Evolutionary conservation across 2,329 filamentous ascomycete genomes (phyloP), one percentile per base, ranked within the genome.

Genomic region (Aspergillus fischeri): DNA sequence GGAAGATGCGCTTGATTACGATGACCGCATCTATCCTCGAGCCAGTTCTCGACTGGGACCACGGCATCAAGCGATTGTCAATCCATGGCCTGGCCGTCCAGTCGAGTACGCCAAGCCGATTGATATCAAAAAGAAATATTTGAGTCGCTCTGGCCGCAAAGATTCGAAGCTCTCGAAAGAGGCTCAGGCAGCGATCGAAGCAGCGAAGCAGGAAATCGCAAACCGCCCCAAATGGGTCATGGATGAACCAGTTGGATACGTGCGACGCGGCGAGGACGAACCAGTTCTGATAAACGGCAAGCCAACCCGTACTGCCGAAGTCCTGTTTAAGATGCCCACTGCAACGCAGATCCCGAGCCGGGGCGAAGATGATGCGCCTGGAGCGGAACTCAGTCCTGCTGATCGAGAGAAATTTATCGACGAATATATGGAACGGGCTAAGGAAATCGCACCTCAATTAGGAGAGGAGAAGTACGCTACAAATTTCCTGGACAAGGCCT

Each of bases 21-120:
- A 99, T 69, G 94, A 99, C 73, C 88, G 94, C 62, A 97, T 99
- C 63, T 97, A 97, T 70, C 94, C 94, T 8, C 88, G 94, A 63
- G 93, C 94, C 17, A 95, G 92, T 70, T 97, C 94, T 55, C 88
- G 94, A 41, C 81, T 97, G 41, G 94, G 94, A 7, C 91, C 92
- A 9, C 86, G 92, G 55, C 92, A 97, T 73, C 94, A 99, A 77
- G 93, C 94, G 3, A 88, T 86, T 64, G 90, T 96, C 35, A 80
- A 84, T 51, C 82, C 89, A 5, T 99, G 94, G 94, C 88, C 88
- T 55, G 94, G 93, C 4, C 86, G 86, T 54, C 87, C 92, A 0
- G 87, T 97, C n/a, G 83, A 96, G 72, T 90, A 96, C 57, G 91
- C 96, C 60, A 97, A 96, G 72, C 86, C 92, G 4, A 80, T 87